A percentile compares a stretch with the other conserved stretches of the same genome.
phyloP scores from a whole-genome alignment of 2,329 filamentous ascomycete species.

The Xylaria sp. region DNA sequence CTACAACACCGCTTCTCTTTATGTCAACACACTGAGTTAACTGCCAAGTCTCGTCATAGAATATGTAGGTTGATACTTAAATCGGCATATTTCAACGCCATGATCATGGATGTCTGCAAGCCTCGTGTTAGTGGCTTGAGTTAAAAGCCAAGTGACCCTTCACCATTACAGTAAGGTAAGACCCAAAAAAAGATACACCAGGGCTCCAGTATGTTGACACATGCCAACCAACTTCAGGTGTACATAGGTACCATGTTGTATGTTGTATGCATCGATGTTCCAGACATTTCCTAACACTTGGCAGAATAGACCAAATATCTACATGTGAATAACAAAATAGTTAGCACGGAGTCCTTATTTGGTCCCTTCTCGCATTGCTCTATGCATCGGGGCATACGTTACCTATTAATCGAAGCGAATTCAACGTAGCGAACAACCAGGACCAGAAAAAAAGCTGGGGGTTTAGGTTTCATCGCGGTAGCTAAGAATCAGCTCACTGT shows the following conservation, averaged over 20 bases:
- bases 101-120: slow-evolving; percentile 21
- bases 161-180: neutral
- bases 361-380: neutral
- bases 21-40: neutral
- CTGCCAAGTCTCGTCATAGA: neutral
- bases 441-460: neutral
- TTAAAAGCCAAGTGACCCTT: slow-evolving; percentile 13
- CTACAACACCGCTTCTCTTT: neutral
- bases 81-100: neutral
- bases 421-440: neutral
- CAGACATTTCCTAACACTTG: neutral
- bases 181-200: neutral
- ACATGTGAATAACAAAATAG: neutral
- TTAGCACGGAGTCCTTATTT: neutral
- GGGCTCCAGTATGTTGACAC: slow-evolving; percentile 1
- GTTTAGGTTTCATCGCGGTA: slow-evolving; percentile 4
- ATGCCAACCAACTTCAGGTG: neutral
- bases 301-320: neutral
- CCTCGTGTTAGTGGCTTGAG: slow-evolving; percentile 14
- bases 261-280: neutral
- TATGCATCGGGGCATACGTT: slow-evolving; percentile 1
- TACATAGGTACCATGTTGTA: neutral
- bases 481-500: slow-evolving; percentile 1
- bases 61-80: neutral
- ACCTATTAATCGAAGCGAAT: neutral